Percentiles rank a stretch among this genome's conserved stretches.
Conservation (phyloP, 768 basidiomycete genomes). For the Boletus reticulatus region DNA sequence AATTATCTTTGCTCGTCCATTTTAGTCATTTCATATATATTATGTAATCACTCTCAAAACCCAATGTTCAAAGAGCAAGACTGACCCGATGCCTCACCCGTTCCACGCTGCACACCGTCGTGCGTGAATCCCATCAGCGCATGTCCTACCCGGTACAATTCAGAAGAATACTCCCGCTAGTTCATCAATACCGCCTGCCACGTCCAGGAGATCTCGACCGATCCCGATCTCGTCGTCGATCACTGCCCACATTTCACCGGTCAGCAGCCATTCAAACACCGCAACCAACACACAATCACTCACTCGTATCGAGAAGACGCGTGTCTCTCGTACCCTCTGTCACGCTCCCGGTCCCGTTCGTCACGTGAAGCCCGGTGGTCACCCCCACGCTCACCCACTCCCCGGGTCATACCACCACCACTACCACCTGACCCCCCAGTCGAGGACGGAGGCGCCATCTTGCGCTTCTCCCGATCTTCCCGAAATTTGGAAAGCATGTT, state of each 20-base stretch:
- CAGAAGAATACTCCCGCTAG: slow-evolving; percentile 19
- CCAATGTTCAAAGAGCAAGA: neutral
- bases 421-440: slow-evolving; percentile 36
- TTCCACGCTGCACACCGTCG: slow-evolving; percentile 24
- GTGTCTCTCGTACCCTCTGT: slow-evolving; percentile 69
- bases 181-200: slow-evolving; percentile 49
- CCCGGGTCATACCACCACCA: slow-evolving; percentile 33
- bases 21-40: slow-evolving; percentile 16
- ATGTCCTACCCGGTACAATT: neutral
- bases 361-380: slow-evolving; percentile 63
- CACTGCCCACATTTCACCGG: slow-evolving; percentile 37
- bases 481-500: slow-evolving; percentile 90
- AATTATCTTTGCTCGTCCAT: slow-evolving; percentile 1
- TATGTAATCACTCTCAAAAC: slow-evolving; percentile 13
- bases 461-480: slow-evolving; percentile 83
- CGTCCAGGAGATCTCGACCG: slow-evolving; percentile 71
- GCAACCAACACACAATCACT: slow-evolving; percentile 34
- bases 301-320: slow-evolving; percentile 71
- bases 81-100: slow-evolving; percentile 17
- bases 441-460: slow-evolving; percentile 52
- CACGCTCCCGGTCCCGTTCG: slow-evolving; percentile 64
- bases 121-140: slow-evolving; percentile 6
- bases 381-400: slow-evolving; percentile 42
- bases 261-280: slow-evolving; percentile 10
- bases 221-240: slow-evolving; percentile 70